Base-by-base conservation (phyloP, 805 yeast genomes). In the Candida fluviatilis region DNA sequence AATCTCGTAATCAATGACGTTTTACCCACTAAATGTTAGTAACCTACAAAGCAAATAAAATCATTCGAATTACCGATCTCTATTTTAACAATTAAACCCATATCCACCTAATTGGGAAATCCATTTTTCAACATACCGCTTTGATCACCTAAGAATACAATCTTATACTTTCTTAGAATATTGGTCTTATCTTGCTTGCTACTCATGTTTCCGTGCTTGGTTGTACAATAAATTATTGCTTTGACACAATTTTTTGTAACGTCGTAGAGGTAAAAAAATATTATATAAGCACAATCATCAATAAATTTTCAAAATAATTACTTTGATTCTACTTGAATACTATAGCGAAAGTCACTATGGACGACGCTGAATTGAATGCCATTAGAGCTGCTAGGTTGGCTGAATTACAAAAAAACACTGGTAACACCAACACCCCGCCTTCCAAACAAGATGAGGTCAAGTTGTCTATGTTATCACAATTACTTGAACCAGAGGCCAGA, bases 71-170 rank as follows among this genome's bases (percentile, higher is more conserved):
- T 10, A 10, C 24, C 24, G 10, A n/a, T n/a, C n/a, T n/a, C n/a
- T n/a, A n/a, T n/a, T n/a, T n/a, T n/a, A n/a, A n/a, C n/a, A n/a
- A n/a, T n/a, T n/a, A n/a, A n/a, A n/a, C n/a, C n/a, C n/a, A n/a
- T n/a, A n/a, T n/a, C n/a, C n/a, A n/a, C n/a, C n/a, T n/a, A n/a
- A n/a, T n/a, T n/a, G n/a, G n/a, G n/a, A n/a, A n/a, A n/a, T n/a
- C 24, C 24, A 21, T 6, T 8, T 17, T 19, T 19, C 4, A 17
- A 60, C 76, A 37, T 66, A 71, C 84, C 84, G 55, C 93, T 87
- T 61, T 88, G 95, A 60, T 91, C 99, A n/a, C 99, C 99, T 26
- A 91, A 72, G 59, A 91, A 93, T 25, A 91, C 98, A 40, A 91
- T 86, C 65, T 93, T 91, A 59, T 82, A 84, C 60, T 85, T 85